Evolutionary conservation across 2,329 filamentous ascomycete species (phyloP), one percentile per base, ranked within the genome.

Genomic region (Cordyceps militaris): DNA sequence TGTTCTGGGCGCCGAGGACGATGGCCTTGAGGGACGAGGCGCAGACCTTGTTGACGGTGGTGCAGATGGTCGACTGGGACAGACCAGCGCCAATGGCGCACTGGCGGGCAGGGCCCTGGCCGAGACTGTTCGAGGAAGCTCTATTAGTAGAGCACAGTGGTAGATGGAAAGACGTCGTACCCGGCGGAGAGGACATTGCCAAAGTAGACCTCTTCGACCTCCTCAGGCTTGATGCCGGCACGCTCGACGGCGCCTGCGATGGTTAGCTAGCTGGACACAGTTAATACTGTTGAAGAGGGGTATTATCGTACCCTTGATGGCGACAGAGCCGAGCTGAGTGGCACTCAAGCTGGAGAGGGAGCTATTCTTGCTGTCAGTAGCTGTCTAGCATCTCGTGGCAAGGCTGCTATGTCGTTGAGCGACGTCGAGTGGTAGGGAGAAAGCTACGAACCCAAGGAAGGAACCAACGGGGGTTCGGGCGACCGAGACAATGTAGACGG

Each of bases 41-140:
- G 82, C 94, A 99, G 71, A 99, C 94, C 80, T 99, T 99, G 87
- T 99, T 99, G 70, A 99, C 84, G 54, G 92, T 96, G 47, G 94
- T 99, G 76, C 87, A 89, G 66, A 95, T 83, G 63, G 88, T 89
- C 56, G 82, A 81, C 63, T 95, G 81, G 56, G 85, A 77, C 63
- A 99, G 89, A 62, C 94, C 94, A 68, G 91, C 94, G 67, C 86
- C 84, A 69, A 99, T 83, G 67, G 92, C 91, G 74, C 89, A 95
- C 79, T 99, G 94, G 69, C 94, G 87, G 65, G 94, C 92, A 64
- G 95, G 94, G 71, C 95, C 96, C 77, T 99, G 94, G 63, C 94
- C 94, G 66, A 97, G 83, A 73, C 92, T 96, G 57, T 11, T 60
- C 60, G 55, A 36, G 43, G 40, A 50, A 57, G 60, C 3, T 32